Base-by-base conservation (phyloP, 2,329 filamentous ascomycete genomes). In the Ciborinia camelliae region DNA sequence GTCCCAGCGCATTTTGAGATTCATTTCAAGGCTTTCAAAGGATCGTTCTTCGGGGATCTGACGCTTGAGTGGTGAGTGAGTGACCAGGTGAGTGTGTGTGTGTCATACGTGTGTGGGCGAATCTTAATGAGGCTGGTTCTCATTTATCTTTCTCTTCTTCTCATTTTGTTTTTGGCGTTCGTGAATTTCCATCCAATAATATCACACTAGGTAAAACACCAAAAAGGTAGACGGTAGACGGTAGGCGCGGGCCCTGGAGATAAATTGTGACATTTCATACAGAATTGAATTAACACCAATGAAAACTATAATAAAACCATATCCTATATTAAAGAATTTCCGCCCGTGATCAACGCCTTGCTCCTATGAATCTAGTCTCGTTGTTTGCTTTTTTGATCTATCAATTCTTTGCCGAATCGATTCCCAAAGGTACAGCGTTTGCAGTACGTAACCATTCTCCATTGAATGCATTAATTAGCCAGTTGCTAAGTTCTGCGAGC, bases 381-480 rank as follows among this genome's bases (percentile, higher is more conserved):
- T 37, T 47, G 28, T 39, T 12, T 18, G 28, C 23, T 51, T 2
- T n/a, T 32, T 39, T 63, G 20, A n/a, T n/a, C 15, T 63, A 26
- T 55, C 26, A 61, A 28, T 39, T 23, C 30, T 61, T 60, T 10
- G 65, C 59, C 28, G 69, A 47, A 50, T 75, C 73, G 37, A 74
- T 64, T 51, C 74, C 63, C 23, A 75, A 50, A 32, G 74, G 74
- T 15, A 71, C 69, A 26, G 74, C 72, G 57, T 75, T 70, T n/a
- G 70, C 65, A 26, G 74, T 75, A 39, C 71, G 80, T 58, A 94
- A 80, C 92, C 94, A 98, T 76, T 97, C 92, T 60, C 95, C 95
- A 71, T 98, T 98, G 76, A 99, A 99, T 1, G 95, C 95, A 75
- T 97, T 98, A 75, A 97, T 85, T 63, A 99, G 86, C 94, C 94